Conservation (phyloP, 257 asterid genomes). For the Craterostigma plantagineum region DNA sequence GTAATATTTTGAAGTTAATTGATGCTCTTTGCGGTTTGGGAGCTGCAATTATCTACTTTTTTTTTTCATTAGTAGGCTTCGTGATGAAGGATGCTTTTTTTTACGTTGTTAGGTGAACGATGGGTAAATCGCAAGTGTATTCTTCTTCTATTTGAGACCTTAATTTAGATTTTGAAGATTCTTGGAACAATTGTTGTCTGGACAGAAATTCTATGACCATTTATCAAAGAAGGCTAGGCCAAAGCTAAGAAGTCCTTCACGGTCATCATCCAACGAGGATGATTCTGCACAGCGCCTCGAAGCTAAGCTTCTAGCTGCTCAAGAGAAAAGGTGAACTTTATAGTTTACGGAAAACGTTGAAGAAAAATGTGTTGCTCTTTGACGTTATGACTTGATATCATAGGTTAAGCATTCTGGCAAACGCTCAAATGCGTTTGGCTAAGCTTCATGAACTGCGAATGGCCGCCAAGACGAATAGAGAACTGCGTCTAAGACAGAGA, state of each 20-base stretch:
- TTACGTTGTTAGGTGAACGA: neutral
- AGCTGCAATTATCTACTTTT: too few species aligned
- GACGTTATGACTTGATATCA: constrained; percentile 5
- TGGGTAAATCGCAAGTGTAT: neutral
- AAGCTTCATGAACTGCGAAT: constrained; percentile 78
- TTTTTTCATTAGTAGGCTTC: neutral
- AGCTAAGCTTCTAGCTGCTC: constrained; percentile 97
- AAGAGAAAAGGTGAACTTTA: constrained; percentile 51
- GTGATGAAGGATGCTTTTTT: neutral
- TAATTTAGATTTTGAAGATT: too few species aligned
- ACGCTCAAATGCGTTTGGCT: constrained; percentile 76
- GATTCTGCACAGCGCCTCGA: constrained; percentile 86
- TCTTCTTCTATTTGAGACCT: too few species aligned
- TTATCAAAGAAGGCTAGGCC: constrained; percentile 86
- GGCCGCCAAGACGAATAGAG: constrained; percentile 67
- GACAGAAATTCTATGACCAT: constrained; percentile 72
- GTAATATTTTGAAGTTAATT: too few species aligned
- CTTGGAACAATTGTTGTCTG: too few species aligned
- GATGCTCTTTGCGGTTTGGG: too few species aligned
- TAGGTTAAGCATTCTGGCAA: constrained; percentile 67
- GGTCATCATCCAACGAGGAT: constrained; percentile 49
- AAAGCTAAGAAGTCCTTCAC: constrained; percentile 73
- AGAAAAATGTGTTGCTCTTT: neutral
- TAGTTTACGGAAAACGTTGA: neutral
- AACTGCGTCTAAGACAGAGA: constrained; percentile 58